Percentiles rank a stretch among this genome's conserved stretches.
Evolutionary conservation across 306 rosid genomes (phyloP).

Genomic region (Citrullus amarus): DNA sequence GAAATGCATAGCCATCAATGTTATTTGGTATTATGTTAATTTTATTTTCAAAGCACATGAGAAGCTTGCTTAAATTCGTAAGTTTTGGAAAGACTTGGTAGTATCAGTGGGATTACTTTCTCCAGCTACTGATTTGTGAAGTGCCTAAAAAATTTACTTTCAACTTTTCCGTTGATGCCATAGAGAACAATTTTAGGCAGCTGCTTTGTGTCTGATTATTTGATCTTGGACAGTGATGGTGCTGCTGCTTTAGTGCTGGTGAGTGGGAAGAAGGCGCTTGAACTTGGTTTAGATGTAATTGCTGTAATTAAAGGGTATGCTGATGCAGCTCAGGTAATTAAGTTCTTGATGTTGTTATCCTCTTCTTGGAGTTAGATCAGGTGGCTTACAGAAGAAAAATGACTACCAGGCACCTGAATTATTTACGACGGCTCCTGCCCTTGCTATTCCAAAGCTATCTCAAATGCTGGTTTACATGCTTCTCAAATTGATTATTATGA

Average conservation of each 20-base stretch:
- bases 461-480: conserved; percentile 69
- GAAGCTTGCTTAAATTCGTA: neutral
- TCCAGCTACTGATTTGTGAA: neutral
- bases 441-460: conserved; percentile 78
- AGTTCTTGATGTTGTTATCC: neutral
- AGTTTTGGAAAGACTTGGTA: neutral
- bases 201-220: conserved; percentile 1
- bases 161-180: neutral
- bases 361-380: conserved; percentile 15
- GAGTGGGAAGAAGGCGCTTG: conserved; percentile 71
- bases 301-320: conserved; percentile 81
- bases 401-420: conserved; percentile 69
- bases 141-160: neutral
- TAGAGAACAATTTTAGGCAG: neutral
- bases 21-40: neutral
- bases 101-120: neutral
- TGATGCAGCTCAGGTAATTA: conserved; percentile 83
- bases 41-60: neutral
- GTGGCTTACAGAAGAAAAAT: conserved; percentile 12
- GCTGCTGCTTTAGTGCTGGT: conserved; percentile 91
- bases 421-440: conserved; percentile 85
- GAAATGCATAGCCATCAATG: neutral
- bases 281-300: conserved; percentile 74
- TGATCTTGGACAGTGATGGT: conserved; percentile 58
- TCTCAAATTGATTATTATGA: conserved; percentile 82